phyloP scores from a whole-genome alignment of 2,329 filamentous ascomycete genomes.

The Uncinocarpus reesii region DNA sequence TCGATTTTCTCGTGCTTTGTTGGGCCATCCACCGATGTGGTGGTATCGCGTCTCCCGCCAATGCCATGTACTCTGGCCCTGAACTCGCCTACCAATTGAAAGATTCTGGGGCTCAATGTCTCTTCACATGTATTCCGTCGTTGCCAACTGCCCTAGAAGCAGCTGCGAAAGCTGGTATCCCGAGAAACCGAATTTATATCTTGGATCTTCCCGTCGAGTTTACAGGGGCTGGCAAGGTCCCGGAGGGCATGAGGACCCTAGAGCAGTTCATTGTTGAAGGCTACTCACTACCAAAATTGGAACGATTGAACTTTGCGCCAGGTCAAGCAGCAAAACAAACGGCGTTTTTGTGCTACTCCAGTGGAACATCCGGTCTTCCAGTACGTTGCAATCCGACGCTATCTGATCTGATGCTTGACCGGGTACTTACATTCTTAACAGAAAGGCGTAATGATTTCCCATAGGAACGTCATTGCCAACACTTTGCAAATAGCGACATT shows the following conservation, averaged over 20 bases:
- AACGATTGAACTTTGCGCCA: conserved; percentile 33
- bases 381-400: conserved; percentile 36
- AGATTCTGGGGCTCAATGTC: conserved; percentile 55
- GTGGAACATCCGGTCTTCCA: conserved; percentile 67
- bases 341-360: conserved; percentile 70
- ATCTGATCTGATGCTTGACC: neutral
- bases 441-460: conserved; percentile 79
- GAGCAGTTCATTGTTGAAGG: conserved; percentile 57
- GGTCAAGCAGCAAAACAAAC: conserved; percentile 48
- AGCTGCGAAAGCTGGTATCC: conserved; percentile 53
- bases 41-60: conserved; percentile 65
- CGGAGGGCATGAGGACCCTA: conserved; percentile 49
- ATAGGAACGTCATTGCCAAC: conserved; percentile 69
- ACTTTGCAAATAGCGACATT: conserved; percentile 51
- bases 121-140: conserved; percentile 62
- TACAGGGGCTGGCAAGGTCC: conserved; percentile 38
- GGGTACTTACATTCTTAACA: conserved; percentile 23
- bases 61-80: conserved; percentile 58
- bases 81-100: conserved; percentile 65
- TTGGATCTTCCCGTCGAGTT: conserved; percentile 54
- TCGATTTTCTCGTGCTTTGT: conserved; percentile 62
- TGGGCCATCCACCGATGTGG: conserved; percentile 65
- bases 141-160: conserved; percentile 55
- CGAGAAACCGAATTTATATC: conserved; percentile 56
- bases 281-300: conserved; percentile 30